phyloP scores from a whole-genome alignment of 2,329 filamentous ascomycete genomes.

The Tolypocladium ophioglossoides region DNA sequence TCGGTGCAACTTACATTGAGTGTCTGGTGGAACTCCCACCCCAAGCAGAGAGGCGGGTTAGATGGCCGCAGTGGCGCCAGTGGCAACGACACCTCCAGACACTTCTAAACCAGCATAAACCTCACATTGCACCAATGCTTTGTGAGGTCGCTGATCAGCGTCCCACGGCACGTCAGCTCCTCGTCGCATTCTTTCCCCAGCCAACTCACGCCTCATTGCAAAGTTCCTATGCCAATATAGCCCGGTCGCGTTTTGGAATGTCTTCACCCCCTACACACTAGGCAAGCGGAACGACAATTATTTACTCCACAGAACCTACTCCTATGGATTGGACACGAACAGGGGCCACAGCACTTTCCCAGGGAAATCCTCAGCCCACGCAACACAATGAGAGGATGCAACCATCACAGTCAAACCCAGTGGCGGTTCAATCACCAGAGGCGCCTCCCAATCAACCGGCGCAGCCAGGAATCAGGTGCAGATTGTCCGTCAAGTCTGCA shows the following conservation, averaged over 20 bases:
- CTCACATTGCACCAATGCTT: neutral
- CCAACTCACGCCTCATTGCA: neutral
- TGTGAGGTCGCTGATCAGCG: too few relatives aligned
- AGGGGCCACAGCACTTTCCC: neutral
- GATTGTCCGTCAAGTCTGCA: too few relatives aligned
- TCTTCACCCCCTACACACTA: neutral
- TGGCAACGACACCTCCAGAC: neutral
- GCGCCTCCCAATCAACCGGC: neutral
- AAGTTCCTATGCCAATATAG: neutral
- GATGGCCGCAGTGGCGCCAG: neutral
- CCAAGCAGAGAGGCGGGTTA: neutral
- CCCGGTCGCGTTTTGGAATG: neutral
- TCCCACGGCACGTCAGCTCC: neutral
- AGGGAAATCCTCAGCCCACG: neutral
- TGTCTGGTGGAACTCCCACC: neutral
- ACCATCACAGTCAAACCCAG: neutral
- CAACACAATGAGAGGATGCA: neutral
- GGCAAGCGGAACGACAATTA: neutral
- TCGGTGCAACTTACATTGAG: neutral
- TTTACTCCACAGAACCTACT: neutral
- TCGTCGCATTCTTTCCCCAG: neutral
- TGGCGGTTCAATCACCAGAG: neutral
- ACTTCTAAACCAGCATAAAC: neutral
- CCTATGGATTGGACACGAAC: neutral
- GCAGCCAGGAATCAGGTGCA: neutral